phyloP scores from a whole-genome alignment of 208 protist species.

The Crithidia fasciculata region DNA sequence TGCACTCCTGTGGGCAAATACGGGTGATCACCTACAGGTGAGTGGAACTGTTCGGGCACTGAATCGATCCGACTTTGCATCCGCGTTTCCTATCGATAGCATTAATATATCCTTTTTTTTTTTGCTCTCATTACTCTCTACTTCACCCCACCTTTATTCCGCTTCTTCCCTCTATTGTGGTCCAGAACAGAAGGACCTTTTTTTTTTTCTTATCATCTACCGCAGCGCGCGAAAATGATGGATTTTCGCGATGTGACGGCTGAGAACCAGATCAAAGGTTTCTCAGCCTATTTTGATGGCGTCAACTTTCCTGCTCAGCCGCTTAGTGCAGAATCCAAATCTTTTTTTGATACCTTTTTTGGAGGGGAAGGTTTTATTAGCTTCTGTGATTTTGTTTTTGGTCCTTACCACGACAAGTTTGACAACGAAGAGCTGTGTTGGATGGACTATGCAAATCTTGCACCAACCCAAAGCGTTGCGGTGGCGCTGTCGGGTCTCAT shows the following conservation, averaged over 20 bases:
- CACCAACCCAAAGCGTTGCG: constrained; percentile 65
- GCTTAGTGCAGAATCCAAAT: constrained; percentile 55
- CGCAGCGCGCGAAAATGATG: constrained; percentile 12
- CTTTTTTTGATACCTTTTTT: constrained; percentile 76
- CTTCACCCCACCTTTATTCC: background rate
- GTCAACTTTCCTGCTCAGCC: constrained; percentile 53
- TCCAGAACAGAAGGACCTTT: constrained; percentile 8
- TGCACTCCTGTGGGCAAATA: too few relatives aligned
- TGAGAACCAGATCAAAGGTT: constrained; percentile 28
- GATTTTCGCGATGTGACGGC: constrained; percentile 28
- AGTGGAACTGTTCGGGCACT: too few relatives aligned
- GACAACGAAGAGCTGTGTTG: constrained; percentile 43
- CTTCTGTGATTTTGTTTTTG: constrained; percentile 78
- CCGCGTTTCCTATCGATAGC: too few relatives aligned
- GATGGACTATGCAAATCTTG: constrained; percentile 80
- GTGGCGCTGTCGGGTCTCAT: constrained; percentile 62
- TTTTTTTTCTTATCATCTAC: constrained; percentile 26
- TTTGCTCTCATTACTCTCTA: too few relatives aligned
- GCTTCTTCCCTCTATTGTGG: background rate
- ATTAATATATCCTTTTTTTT: too few relatives aligned
- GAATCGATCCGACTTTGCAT: too few relatives aligned
- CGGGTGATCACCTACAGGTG: too few relatives aligned
- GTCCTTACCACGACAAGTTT: constrained; percentile 32
- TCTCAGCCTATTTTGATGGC: constrained; percentile 34
- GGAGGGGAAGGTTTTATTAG: constrained; percentile 57